These are phyloP conservation scores for Persicaria maculosa DNA, from an alignment of 148 eudicot species.

Conservation along the genomic window DNA sequence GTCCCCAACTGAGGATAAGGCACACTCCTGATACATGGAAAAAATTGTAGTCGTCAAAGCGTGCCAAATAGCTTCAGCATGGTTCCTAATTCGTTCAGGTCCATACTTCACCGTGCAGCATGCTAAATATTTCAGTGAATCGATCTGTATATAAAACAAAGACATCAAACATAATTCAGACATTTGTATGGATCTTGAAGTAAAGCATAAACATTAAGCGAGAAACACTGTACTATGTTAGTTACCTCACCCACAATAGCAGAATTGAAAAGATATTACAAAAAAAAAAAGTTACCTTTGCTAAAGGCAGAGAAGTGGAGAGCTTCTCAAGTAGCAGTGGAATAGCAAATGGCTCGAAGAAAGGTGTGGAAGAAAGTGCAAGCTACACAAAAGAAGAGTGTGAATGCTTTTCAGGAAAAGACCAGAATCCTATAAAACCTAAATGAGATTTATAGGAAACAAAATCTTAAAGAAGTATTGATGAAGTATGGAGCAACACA, in stretches of 20 bases:
- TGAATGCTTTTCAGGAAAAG: background rate
- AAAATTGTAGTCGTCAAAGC: constrained; percentile 47
- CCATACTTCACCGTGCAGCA: constrained; percentile 65
- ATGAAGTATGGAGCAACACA: background rate
- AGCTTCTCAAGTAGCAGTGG: constrained; percentile 91
- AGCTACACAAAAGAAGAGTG: constrained; percentile 32
- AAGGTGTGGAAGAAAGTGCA: constrained; percentile 76
- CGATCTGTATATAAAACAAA: constrained; percentile 41
- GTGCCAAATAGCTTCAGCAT: constrained; percentile 60
- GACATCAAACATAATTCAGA: background rate
- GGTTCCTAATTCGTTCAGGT: constrained; percentile 55
- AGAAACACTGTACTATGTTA: no score
- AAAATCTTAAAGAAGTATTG: background rate
- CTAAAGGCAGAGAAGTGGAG: constrained; percentile 67
- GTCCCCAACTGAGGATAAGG: constrained; percentile 26
- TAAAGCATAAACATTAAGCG: constrained; percentile 7
- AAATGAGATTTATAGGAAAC: background rate
- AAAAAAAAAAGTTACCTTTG: constrained; percentile 47
- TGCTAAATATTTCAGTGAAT: constrained; percentile 74
- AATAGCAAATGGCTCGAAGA: constrained; percentile 76
- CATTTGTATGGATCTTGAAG: background rate
- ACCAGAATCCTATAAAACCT: background rate
- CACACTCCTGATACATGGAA: constrained; percentile 25
- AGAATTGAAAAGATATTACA: constrained; percentile 8
- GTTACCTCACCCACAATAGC: background rate